A percentile compares a stretch with the other conserved stretches of the same genome.
Conservation (phyloP, 2,329 filamentous ascomycete species). For the Davidsoniella virescens region DNA sequence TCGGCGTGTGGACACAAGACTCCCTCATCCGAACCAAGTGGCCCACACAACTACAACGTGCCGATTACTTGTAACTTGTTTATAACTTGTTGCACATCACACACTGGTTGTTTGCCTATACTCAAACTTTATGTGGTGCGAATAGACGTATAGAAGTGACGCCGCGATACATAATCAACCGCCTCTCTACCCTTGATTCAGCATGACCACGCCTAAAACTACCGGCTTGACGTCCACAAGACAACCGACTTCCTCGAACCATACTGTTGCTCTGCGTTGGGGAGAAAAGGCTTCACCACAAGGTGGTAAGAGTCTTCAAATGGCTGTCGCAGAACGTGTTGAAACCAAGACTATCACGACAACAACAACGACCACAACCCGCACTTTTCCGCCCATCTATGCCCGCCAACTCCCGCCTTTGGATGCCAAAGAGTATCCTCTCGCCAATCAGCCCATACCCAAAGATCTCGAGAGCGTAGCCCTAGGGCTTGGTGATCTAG, state of each 20-base stretch:
- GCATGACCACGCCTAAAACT: slow-evolving; percentile 1
- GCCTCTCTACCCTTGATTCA: not conserved
- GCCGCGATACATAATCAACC: not conserved
- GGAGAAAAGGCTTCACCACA: slow-evolving; percentile 24
- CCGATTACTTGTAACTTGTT: too few relatives aligned
- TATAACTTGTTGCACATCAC: not conserved
- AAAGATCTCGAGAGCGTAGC: slow-evolving; percentile 60
- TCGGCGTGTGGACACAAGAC: too few relatives aligned
- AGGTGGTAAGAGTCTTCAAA: slow-evolving; percentile 28
- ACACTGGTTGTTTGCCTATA: not conserved
- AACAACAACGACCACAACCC: slow-evolving; percentile 80
- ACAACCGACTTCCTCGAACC: slow-evolving; percentile 21
- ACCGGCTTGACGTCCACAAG: slow-evolving; percentile 24
- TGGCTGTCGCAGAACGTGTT: slow-evolving; percentile 47
- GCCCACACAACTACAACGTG: too few relatives aligned
- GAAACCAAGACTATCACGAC: slow-evolving; percentile 56
- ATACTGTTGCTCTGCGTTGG: slow-evolving; percentile 25
- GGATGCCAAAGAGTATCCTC: slow-evolving; percentile 77
- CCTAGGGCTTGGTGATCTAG: slow-evolving; percentile 50
- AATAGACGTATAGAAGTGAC: not conserved
- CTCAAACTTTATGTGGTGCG: too few relatives aligned
- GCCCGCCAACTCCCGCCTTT: slow-evolving; percentile 57
- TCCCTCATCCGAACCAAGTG: too few relatives aligned
- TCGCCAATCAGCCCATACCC: slow-evolving; percentile 71
- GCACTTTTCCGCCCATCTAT: slow-evolving; percentile 68